Base-by-base conservation (phyloP, 768 basidiomycete species). In the Lentinula aciculospora region DNA sequence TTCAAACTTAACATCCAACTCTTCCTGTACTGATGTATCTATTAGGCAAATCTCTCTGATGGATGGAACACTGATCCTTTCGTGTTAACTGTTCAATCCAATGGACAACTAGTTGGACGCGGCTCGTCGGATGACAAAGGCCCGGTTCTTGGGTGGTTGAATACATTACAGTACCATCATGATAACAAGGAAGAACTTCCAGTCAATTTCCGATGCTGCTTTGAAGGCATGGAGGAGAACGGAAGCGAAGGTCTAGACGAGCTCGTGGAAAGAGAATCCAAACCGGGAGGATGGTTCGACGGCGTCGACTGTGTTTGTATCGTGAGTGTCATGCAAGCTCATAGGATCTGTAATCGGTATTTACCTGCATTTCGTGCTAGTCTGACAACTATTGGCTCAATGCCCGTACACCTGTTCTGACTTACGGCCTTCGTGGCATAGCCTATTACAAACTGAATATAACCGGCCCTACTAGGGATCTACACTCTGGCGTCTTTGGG, bases 141-240 rank as follows among this genome's bases (percentile, higher is more conserved):
- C 0, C 92, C 92, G 13, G 77, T 95, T 40, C 72, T 92, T 8
- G 93, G 89, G 13, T 95, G 93, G 93, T 71, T 96, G 58, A 94
- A 94, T 66, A 87, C 94, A 44, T 77, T 97, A 45, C 86, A 96
- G 64, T 94, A 91, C 56, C 93, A 96, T 58, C 73, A 80, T 49
- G 74, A 84, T 57, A 80, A 81, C 34, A 76, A 81, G 23, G 74
- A 84, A 44, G 81, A 83, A 34, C 80, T 97, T 19, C 95, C 95
- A 1, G 92, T 98, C 27, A 97, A 98, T 68, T 72, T 98, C 56
- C 83, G 84, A 62, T 86, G 91, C 76, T 92, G 90, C 77, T 94
- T 98, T 64, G 96, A 98, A 69, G 95, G 91, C 3, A 98, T 97
- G 95, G 96, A 98, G 70, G 96, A 98, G 75, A 88, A 81, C 60